phyloP scores from a whole-genome alignment of 2,329 filamentous ascomycete genomes.

The Alternaria longipes region DNA sequence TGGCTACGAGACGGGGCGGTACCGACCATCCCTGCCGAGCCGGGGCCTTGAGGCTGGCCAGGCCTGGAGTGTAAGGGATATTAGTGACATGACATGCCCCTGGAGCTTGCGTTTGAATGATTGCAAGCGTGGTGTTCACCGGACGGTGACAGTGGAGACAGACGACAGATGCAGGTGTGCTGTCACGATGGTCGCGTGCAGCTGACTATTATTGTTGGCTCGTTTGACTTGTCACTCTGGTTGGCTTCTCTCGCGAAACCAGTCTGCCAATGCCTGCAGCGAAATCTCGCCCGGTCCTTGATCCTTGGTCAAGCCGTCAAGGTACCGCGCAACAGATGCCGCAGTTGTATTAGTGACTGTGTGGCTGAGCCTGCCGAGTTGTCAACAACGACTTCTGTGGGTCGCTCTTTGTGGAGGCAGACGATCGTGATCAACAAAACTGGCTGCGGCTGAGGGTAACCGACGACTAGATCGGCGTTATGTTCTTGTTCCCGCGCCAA shows the following conservation, averaged over 20 bases:
- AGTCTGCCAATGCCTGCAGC: neutral
- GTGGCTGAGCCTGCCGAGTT: slow-evolving; percentile 2
- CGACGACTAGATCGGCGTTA: neutral
- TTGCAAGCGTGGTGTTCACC: neutral
- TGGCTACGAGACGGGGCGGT: neutral
- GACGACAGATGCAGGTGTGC: slow-evolving; percentile 11
- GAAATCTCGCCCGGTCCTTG: neutral
- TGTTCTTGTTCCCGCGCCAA: slow-evolving; percentile 15
- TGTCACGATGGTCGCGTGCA: slow-evolving; percentile 11
- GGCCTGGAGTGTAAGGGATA: neutral
- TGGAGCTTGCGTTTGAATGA: neutral
- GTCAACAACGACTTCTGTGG: slow-evolving; percentile 1
- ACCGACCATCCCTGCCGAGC: neutral
- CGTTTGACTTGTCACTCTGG: neutral
- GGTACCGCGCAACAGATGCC: neutral
- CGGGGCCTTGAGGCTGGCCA: slow-evolving; percentile 1
- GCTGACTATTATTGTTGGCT: neutral
- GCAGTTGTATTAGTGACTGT: neutral
- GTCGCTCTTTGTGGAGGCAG: neutral
- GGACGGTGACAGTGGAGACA: slow-evolving; percentile 11
- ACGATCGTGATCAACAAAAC: slow-evolving; percentile 6
- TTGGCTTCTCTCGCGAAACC: neutral
- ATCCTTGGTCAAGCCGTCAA: neutral
- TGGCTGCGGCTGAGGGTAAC: slow-evolving; percentile 4
- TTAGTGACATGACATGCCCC: slow-evolving; percentile 1